These are phyloP conservation scores for Teunomyces kruisii DNA, from an alignment of 805 yeast species.

Conservation along the genomic window DNA sequence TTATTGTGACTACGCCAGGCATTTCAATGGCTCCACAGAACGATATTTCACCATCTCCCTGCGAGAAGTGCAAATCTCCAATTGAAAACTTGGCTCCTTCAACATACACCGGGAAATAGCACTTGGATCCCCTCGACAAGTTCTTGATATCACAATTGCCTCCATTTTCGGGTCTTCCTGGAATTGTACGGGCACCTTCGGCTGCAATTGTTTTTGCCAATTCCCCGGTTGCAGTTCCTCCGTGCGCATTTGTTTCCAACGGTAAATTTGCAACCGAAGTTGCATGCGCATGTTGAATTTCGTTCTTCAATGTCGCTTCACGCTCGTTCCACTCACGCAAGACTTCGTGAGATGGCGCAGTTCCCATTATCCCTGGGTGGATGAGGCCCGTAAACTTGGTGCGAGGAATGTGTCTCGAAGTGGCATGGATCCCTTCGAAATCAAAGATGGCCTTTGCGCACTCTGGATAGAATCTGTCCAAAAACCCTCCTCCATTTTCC, in stretches of 20 bases:
- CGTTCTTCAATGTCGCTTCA: constrained; percentile 36
- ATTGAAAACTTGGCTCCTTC: constrained; percentile 48
- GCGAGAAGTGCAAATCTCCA: constrained; percentile 53
- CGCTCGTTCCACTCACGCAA: constrained; percentile 46
- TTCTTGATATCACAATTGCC: constrained; percentile 56
- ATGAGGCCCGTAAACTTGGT: constrained; percentile 50
- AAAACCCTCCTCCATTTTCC: constrained; percentile 51
- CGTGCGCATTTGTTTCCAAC: constrained; percentile 32
- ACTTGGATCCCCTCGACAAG: constrained; percentile 48
- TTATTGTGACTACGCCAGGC: constrained; percentile 48
- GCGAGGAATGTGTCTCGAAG: constrained; percentile 51
- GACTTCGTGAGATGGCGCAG: constrained; percentile 47
- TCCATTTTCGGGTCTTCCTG: constrained; percentile 54
- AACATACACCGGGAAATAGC: constrained; percentile 48
- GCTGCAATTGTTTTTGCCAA: constrained; percentile 28
- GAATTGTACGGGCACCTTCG: constrained; percentile 54
- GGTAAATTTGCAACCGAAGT: constrained; percentile 46
- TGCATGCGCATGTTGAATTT: constrained; percentile 27
- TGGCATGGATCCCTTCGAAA: constrained; percentile 50
- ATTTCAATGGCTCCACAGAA: constrained; percentile 57
- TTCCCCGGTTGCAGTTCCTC: constrained; percentile 37
- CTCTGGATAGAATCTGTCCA: constrained; percentile 49
- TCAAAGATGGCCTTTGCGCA: constrained; percentile 55
- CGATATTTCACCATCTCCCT: constrained; percentile 55
- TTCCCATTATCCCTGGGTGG: constrained; percentile 54